These are phyloP conservation scores for Candida neerlandica DNA, from an alignment of 1,139 yeast genomes.

Conservation along the genomic window DNA sequence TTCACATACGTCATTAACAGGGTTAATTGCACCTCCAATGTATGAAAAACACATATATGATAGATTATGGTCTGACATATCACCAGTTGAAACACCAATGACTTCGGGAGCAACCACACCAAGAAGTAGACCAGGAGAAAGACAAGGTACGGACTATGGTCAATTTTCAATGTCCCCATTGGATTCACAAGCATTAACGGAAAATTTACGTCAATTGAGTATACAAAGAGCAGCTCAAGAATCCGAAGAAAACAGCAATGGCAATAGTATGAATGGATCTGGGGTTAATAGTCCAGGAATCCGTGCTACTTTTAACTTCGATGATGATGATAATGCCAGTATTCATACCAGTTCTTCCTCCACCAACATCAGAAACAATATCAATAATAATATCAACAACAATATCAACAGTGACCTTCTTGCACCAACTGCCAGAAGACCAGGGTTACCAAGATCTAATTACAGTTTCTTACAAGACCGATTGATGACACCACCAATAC, in stretches of 20 bases:
- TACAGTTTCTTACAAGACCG: slow-evolving; percentile 16
- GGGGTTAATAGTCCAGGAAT: slow-evolving; percentile 15
- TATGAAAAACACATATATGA: slow-evolving; percentile 88
- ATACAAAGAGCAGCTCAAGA: slow-evolving; percentile 50
- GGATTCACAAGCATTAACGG: slow-evolving; percentile 48
- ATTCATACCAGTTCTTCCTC: background rate
- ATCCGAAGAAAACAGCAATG: slow-evolving; percentile 11
- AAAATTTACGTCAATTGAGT: slow-evolving; percentile 56
- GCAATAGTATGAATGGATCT: background rate
- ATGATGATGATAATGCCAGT: slow-evolving; percentile 31
- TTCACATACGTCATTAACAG: slow-evolving; percentile 41
- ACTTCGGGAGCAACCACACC: slow-evolving; percentile 58
- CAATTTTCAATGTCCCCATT: slow-evolving; percentile 46
- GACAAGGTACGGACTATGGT: slow-evolving; percentile 25
- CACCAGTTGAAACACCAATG: slow-evolving; percentile 58
- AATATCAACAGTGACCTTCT: slow-evolving; percentile 10
- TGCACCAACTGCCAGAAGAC: slow-evolving; percentile 4
- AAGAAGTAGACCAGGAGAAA: slow-evolving; percentile 18
- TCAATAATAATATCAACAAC: slow-evolving; percentile 9
- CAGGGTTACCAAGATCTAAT: slow-evolving; percentile 16
- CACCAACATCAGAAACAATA: slow-evolving; percentile 7
- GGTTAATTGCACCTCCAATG: slow-evolving; percentile 82
- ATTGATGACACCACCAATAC: slow-evolving; percentile 50
- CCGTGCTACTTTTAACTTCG: slow-evolving; percentile 49
- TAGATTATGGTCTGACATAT: slow-evolving; percentile 73